Conservation (phyloP, 805 yeast genomes). For the Kodamaea neixiangensis region DNA sequence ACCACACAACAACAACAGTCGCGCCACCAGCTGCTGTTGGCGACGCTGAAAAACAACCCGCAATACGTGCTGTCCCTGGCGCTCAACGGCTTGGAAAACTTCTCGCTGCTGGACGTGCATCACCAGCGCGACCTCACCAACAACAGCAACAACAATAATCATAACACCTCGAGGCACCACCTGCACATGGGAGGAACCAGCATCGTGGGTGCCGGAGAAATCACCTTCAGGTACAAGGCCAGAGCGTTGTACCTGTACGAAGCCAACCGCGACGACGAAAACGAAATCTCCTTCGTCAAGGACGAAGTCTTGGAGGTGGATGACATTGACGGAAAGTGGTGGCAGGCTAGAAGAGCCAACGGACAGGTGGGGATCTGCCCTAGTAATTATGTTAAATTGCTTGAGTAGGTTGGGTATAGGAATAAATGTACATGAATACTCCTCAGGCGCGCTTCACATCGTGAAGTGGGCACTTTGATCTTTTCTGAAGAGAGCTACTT, state of each 20-base stretch:
- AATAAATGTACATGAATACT: background rate
- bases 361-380: constrained; percentile 98
- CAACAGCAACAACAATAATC: constrained; percentile 24
- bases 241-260: constrained; percentile 82
- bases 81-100: constrained; percentile 62
- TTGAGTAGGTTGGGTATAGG: constrained; percentile 34
- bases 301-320: constrained; percentile 91
- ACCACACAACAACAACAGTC: constrained; percentile 22
- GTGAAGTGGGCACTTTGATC: background rate
- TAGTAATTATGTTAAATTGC: constrained; percentile 83
- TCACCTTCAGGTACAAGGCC: constrained; percentile 78
- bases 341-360: constrained; percentile 89
- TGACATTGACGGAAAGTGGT: constrained; percentile 96
- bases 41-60: constrained; percentile 26
- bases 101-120: constrained; percentile 38
- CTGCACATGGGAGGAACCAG: constrained; percentile 1
- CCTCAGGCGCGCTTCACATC: background rate
- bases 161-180: background rate
- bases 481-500: background rate
- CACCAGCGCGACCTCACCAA: constrained; percentile 28
- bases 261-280: constrained; percentile 90
- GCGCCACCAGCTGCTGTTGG: constrained; percentile 19
- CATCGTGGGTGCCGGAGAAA: constrained; percentile 9
- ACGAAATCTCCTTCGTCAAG: constrained; percentile 86
- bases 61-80: constrained; percentile 55